Evolutionary conservation across 306 rosid genomes (phyloP), one percentile per base, ranked within the genome.

Genomic region (Dryas drummondii): DNA sequence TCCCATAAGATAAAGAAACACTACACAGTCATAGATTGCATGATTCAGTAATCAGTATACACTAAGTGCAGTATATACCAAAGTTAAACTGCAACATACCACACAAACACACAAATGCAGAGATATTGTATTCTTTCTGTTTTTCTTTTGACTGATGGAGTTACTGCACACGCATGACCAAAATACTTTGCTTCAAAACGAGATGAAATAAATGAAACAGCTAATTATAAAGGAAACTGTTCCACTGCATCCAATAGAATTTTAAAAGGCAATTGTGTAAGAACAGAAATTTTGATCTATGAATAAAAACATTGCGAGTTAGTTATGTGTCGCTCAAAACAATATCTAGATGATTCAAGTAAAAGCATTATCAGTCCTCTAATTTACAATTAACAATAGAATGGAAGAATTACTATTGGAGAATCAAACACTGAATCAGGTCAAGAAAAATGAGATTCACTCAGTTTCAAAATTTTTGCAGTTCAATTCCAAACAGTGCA

Each of bases 381-480:
- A 42, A 7, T 63, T 17, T 4, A 32, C 19, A 61, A 61, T 13
- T 15, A 6, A 13, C 6, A 16, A 7, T 9, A 63, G 6, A 15
- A 41, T 42, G 68, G 6, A 2, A 40, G 49, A 4, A 13, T 15
- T 37, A 19, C 17, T 61, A 61, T 41, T 42, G 27, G 49, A 63
- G 13, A 63, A 57, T 16, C 66, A 56, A n/a, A 71, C 74, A 53
- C 37, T 10, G n/a, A 54, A n/a, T 70, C 19, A 37, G 12, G 67
- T 62, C 14, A 13, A 40, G 6, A 62, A 4, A 27, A 60, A n/a
- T 32, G 10, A 32, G 66, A 15, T 5, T 11, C 6, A 4, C 58
- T 54, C 70, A 44, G 70, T 44, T n/a, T 9, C 17, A 9, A 19
- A 44, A 19, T 10, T 44, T 6, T 45, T 54, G n/a, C 6, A 54